Conservation (phyloP, 257 asterid genomes). For the Forsythia suspensa region DNA sequence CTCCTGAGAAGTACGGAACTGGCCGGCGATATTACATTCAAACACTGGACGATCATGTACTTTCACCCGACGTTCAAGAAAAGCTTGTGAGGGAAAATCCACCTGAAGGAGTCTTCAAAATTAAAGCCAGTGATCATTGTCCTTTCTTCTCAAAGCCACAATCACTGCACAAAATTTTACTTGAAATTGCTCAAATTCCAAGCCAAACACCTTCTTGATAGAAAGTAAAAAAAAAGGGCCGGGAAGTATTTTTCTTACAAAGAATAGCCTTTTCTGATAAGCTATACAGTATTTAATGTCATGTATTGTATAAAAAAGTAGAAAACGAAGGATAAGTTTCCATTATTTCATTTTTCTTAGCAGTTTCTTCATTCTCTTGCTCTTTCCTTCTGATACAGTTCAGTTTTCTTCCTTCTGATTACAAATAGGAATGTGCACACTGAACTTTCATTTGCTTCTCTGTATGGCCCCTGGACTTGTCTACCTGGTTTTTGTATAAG, state of each 20-base stretch:
- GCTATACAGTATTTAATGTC: neutral
- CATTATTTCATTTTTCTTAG: neutral
- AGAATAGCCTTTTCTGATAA: neutral
- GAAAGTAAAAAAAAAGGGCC: neutral
- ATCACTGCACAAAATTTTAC: conserved; percentile 80
- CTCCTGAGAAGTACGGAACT: conserved; percentile 49
- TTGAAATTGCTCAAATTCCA: conserved; percentile 88
- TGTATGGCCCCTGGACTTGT: neutral
- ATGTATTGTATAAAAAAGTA: neutral
- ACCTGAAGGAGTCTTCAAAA: conserved; percentile 91
- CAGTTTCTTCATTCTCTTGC: neutral
- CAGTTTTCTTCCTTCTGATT: neutral
- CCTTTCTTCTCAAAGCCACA: conserved; percentile 99
- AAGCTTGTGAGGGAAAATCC: conserved; percentile 90
- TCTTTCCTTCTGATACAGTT: neutral
- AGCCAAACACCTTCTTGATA: conserved; percentile 8
- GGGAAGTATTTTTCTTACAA: neutral
- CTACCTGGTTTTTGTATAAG: neutral
- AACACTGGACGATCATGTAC: conserved; percentile 81
- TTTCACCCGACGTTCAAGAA: conserved; percentile 92
- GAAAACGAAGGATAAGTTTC: neutral
- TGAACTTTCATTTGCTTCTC: neutral
- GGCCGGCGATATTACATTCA: conserved; percentile 82
- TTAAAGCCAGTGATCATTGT: conserved; percentile 93
- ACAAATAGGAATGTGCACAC: neutral